A percentile compares a stretch with the other conserved stretches of the same genome.
Evolutionary conservation across 371 early-diverging fungal species (phyloP).

Genomic region (Syncephalastrum monosporum): DNA sequence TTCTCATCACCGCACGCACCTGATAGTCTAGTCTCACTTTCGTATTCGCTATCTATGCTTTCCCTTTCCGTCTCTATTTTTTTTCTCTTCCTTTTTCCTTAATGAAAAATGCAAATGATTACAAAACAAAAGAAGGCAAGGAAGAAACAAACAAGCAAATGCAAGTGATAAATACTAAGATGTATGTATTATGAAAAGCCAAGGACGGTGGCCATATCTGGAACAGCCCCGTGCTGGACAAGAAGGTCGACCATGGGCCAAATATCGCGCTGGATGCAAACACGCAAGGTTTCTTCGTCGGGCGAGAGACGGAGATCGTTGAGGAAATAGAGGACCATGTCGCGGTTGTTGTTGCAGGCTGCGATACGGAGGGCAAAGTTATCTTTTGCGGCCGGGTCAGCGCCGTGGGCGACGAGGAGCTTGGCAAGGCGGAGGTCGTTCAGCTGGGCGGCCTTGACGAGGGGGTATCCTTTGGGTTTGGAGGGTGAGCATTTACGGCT

Average conservation of each 20-base stretch:
- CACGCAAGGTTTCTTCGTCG: conserved; percentile 41
- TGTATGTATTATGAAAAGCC: no score
- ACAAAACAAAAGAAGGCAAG: no score
- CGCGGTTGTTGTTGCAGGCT: conserved; percentile 39
- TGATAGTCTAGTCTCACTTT: no score
- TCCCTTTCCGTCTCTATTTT: no score
- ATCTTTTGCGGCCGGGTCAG: conserved; percentile 37
- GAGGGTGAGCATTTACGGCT: conserved; percentile 27
- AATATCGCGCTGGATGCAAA: conserved; percentile 36
- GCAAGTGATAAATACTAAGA: no score
- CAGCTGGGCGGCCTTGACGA: conserved; percentile 50
- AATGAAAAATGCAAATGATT: no score
- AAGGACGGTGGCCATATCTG: conserved; percentile 43
- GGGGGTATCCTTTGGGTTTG: conserved; percentile 52
- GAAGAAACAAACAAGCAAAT: no score
- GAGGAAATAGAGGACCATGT: conserved; percentile 45
- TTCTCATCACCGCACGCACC: no score
- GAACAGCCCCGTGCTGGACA: conserved; percentile 51
- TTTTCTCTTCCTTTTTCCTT: no score
- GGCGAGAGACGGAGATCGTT: conserved; percentile 42
- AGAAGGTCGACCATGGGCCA: conserved; percentile 50
- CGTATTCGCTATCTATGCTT: no score
- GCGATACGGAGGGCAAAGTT: conserved; percentile 49
- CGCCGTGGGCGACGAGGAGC: conserved; percentile 42
- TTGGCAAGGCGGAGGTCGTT: conserved; percentile 44